Evolutionary conservation across 192 early-diverging fungal species (phyloP).

Genomic region (Podila epigama): DNA sequence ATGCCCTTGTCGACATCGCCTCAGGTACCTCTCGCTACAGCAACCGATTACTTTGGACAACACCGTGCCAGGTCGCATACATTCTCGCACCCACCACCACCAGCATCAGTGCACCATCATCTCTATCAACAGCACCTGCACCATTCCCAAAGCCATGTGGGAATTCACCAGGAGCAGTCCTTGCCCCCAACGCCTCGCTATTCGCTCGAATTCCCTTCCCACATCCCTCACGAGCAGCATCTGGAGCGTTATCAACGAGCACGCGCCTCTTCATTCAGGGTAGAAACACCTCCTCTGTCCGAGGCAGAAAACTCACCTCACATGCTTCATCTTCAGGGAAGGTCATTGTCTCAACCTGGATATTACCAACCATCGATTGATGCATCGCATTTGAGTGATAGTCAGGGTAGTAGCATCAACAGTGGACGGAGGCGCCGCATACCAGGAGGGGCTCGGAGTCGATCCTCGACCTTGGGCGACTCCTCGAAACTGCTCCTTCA

Average conservation of each 20-base stretch:
- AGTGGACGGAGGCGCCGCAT: background rate
- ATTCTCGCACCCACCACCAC: constrained; percentile 15
- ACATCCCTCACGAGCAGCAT: constrained; percentile 30
- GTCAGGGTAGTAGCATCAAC: background rate
- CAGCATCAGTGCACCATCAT: background rate
- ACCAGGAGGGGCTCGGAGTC: background rate
- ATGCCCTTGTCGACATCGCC: constrained; percentile 2
- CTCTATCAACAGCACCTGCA: background rate
- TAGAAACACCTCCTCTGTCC: background rate
- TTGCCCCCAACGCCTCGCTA: constrained; percentile 30
- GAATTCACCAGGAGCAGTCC: background rate
- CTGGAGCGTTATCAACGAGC: constrained; percentile 32
- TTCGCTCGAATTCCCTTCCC: constrained; percentile 40
- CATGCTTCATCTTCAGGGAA: background rate
- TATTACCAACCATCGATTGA: background rate
- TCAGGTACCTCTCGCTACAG: background rate
- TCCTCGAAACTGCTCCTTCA: constrained; percentile 28
- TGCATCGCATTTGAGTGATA: background rate
- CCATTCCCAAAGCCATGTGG: background rate
- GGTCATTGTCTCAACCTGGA: constrained; percentile 4
- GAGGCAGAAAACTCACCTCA: background rate
- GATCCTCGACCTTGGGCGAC: constrained; percentile 22
- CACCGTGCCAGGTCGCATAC: constrained; percentile 22
- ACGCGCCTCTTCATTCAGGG: background rate
- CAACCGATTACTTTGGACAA: constrained; percentile 24